A percentile compares a stretch with the other conserved stretches of the same genome.
These are phyloP conservation scores for Talaromyces atroroseus DNA, from an alignment of 2,329 filamentous ascomycete genomes.

Conservation along the genomic window DNA sequence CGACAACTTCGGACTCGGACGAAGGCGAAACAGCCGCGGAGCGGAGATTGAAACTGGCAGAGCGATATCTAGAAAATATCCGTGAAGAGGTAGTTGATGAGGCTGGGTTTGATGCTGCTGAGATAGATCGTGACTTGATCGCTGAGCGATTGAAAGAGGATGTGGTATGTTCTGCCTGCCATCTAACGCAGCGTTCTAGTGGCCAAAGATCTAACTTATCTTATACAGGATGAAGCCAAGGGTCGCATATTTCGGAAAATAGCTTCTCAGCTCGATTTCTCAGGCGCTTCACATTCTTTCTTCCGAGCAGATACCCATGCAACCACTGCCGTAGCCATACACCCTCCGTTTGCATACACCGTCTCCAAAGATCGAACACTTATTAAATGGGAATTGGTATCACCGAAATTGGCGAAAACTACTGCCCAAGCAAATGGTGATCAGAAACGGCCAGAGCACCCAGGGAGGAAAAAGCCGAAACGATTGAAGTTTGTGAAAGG, in stretches of 20 bases:
- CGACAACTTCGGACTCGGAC: constrained; percentile 62
- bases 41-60: constrained; percentile 76
- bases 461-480: constrained; percentile 41
- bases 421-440: constrained; percentile 45
- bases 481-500: constrained; percentile 46
- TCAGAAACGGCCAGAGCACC: constrained; percentile 60
- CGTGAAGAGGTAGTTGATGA: constrained; percentile 76
- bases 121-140: constrained; percentile 88
- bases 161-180: constrained; percentile 48
- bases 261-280: constrained; percentile 66
- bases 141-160: constrained; percentile 87
- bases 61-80: constrained; percentile 89
- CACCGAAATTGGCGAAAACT: constrained; percentile 21
- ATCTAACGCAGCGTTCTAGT: neutral
- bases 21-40: constrained; percentile 81
- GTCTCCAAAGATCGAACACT: constrained; percentile 78
- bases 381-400: constrained; percentile 82
- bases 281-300: constrained; percentile 60
- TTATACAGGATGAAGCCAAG: constrained; percentile 68
- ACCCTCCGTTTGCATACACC: constrained; percentile 78
- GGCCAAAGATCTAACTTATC: neutral
- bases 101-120: constrained; percentile 84
- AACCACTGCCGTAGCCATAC: constrained; percentile 74
- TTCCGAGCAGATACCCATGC: constrained; percentile 74
- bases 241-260: constrained; percentile 81